These are phyloP conservation scores for Betula pendula DNA, from an alignment of 306 rosid species.

Conservation along the genomic window DNA sequence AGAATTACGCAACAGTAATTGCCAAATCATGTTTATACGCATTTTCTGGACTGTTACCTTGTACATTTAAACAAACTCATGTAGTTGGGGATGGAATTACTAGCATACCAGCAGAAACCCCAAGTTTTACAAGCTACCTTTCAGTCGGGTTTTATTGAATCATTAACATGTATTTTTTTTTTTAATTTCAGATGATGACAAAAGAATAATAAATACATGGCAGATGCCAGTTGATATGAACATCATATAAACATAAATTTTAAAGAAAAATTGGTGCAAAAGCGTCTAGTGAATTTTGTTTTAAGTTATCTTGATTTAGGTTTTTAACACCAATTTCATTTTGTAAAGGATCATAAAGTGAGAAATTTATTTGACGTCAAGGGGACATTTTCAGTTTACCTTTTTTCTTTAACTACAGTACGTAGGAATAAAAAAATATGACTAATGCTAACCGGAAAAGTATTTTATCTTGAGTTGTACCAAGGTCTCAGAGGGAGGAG, in stretches of 20 bases:
- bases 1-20: background rate
- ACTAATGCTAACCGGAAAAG: conserved; percentile 1
- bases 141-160: background rate
- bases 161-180: background rate
- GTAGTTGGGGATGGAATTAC: too few species aligned
- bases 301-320: background rate
- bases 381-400: background rate
- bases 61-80: too few species aligned
- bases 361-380: background rate
- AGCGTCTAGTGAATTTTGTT: background rate
- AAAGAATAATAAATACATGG: background rate
- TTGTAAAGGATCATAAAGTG: background rate
- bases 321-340: background rate
- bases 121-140: too few species aligned
- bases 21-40: background rate
- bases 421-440: background rate
- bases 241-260: background rate
- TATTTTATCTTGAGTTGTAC: conserved; percentile 23
- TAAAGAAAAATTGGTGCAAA: background rate
- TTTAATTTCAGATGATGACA: background rate
- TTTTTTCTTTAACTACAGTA: background rate
- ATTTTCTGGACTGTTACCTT: too few species aligned
- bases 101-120: too few species aligned
- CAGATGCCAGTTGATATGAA: background rate
- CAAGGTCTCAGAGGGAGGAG: conserved; percentile 88